phyloP scores from a whole-genome alignment of 345 rosid genomes.

The Erysimum cheiranthoides region DNA sequence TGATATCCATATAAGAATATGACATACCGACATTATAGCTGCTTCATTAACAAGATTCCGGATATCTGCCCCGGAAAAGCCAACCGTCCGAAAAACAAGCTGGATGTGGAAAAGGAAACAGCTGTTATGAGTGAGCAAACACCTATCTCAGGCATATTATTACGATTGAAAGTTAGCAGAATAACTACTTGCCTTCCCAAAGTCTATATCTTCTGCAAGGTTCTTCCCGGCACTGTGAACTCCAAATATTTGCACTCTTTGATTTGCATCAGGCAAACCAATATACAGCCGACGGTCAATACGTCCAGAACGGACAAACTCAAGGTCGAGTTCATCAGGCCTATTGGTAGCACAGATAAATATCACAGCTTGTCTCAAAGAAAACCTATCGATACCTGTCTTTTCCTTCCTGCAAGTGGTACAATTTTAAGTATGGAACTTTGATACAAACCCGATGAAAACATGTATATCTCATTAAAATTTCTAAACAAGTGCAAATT shows the following conservation, averaged over 20 bases:
- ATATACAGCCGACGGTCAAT: conserved; percentile 94
- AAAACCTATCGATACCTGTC: conserved; percentile 87
- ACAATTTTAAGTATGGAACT: conserved; percentile 27
- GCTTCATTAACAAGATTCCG: conserved; percentile 97
- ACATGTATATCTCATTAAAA: conserved; percentile 3
- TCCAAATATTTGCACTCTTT: conserved; percentile 87
- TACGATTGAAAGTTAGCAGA: neutral
- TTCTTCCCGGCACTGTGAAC: conserved; percentile 90
- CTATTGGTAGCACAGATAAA: conserved; percentile 98
- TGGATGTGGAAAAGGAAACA: conserved; percentile 41
- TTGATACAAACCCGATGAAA: conserved; percentile 11
- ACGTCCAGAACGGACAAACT: conserved; percentile 91
- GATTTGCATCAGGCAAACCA: conserved; percentile 94
- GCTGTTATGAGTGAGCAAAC: conserved; percentile 25
- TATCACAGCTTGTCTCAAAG: conserved; percentile 95
- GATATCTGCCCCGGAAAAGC: conserved; percentile 97
- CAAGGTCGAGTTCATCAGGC: conserved; percentile 94
- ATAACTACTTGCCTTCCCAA: conserved; percentile 63
- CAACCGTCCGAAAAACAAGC: conserved; percentile 97
- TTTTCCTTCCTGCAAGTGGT: conserved; percentile 72
- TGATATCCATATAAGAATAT: conserved; percentile 17
- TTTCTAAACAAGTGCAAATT: conserved; percentile 27
- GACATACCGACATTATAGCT: conserved; percentile 95
- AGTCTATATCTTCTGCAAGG: conserved; percentile 86
- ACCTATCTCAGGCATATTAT: conserved; percentile 1